These are phyloP conservation scores for Rosa hybrid DNA, from an alignment of 331 rosid genomes.

Conservation along the genomic window DNA sequence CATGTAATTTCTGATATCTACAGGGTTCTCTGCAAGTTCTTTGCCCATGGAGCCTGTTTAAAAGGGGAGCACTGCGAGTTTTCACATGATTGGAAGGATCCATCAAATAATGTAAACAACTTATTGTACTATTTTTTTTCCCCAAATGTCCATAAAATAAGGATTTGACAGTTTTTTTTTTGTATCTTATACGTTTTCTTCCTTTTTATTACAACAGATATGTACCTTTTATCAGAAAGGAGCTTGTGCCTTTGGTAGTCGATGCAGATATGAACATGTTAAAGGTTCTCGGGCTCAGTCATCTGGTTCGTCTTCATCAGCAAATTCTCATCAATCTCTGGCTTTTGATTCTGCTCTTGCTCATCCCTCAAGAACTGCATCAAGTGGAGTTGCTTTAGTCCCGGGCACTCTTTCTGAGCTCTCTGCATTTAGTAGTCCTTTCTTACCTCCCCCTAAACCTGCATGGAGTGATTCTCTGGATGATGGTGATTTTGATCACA, in stretches of 20 bases:
- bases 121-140: constrained; percentile 12
- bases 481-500: constrained; percentile 21
- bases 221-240: constrained; percentile 94
- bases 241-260: constrained; percentile 86
- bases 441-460: constrained; percentile 43
- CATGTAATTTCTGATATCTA: constrained; percentile 22
- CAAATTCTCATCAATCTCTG: constrained; percentile 34
- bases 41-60: constrained; percentile 92
- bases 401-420: constrained; percentile 34
- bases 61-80: constrained; percentile 98
- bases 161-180: background rate
- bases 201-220: constrained; percentile 49
- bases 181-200: constrained; percentile 14
- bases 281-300: constrained; percentile 59
- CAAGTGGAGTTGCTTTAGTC: constrained; percentile 38
- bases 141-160: background rate
- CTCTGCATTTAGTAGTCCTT: constrained; percentile 43
- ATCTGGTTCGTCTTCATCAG: constrained; percentile 61
- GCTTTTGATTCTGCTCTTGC: constrained; percentile 41
- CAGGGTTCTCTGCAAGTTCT: constrained; percentile 97
- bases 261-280: constrained; percentile 94
- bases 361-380: constrained; percentile 37
- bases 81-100: constrained; percentile 93
- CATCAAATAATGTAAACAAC: constrained; percentile 76
- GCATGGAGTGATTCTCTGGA: constrained; percentile 56